Percentiles rank a stretch among this genome's conserved stretches.
These are phyloP conservation scores for Plasmodium chabaudi DNA, from an alignment of 169 alveolate genomes.

Conservation along the genomic window DNA sequence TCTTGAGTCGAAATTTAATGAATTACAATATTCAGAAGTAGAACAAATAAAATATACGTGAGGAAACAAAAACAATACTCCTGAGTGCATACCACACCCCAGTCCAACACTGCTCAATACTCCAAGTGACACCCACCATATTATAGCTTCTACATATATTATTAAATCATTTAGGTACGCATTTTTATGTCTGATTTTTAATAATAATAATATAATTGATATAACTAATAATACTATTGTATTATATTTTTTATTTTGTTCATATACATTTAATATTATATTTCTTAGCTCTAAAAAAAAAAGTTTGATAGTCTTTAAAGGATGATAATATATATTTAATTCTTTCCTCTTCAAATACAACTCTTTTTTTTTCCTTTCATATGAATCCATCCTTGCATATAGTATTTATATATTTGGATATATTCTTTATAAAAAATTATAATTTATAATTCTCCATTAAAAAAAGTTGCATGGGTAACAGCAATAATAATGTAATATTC, in stretches of 20 bases:
- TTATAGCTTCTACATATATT: constrained; percentile 73
- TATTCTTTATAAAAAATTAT: constrained; percentile 25
- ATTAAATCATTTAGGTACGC: constrained; percentile 55
- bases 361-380: constrained; percentile 71
- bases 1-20: constrained; percentile 83
- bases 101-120: constrained; percentile 85
- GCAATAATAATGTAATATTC: background rate
- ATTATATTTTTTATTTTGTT: constrained; percentile 65
- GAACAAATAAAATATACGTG: constrained; percentile 84
- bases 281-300: constrained; percentile 50
- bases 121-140: constrained; percentile 88
- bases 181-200: constrained; percentile 65
- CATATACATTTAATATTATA: constrained; percentile 28
- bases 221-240: constrained; percentile 31
- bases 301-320: constrained; percentile 48
- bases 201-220: constrained; percentile 41
- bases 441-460: background rate
- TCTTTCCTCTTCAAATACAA: constrained; percentile 69
- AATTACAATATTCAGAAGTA: constrained; percentile 82
- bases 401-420: constrained; percentile 35
- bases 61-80: constrained; percentile 87
- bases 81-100: constrained; percentile 90
- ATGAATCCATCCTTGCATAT: constrained; percentile 54
- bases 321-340: constrained; percentile 65
- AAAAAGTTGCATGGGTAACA: background rate